Evolutionary conservation across 2,329 filamentous ascomycete genomes (phyloP), one percentile per base, ranked within the genome.

Genomic region (Aspergillus neotritici): DNA sequence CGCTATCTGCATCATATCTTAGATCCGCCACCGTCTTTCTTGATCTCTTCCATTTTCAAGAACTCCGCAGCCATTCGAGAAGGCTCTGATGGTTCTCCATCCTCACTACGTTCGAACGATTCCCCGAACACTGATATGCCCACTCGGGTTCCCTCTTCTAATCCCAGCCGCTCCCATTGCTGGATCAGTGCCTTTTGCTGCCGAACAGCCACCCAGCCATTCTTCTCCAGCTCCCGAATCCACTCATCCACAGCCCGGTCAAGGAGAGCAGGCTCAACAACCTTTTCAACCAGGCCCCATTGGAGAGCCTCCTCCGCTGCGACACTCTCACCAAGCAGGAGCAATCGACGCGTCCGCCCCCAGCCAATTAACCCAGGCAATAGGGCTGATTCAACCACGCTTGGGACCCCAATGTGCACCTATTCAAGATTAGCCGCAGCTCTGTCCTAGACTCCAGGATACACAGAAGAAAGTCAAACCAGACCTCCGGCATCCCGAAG

Each of bases 401-500:
- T 63, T 3, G 66, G 66, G 4, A 69, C 61, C 0, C 65, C 66
- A 11, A 69, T 53, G 28, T 48, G 52, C 3, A 53, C 51, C 52
- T 55, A 12, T 40, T n/a, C 34, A 31, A 29, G 7, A 34, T 29
- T 28, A 16, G 36, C 16, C n/a, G 37, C 11, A 28, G 14, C 14
- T 13, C 3, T 21, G 7, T 21, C 17, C 4, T 5, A 21, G 3
- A 21, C 4, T 6, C 5, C 7, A 21, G 10, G n/a, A 29, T 3
- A 38, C 29, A n/a, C 4, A 16, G 13, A 28, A 17, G 11, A 31
- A 15, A 16, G 25, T 41, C 12, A 17, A 34, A 32, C 13, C 49
- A 29, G 10, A 68, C 64, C 49, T 69, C 66, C 1, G 67, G 66
- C 66, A 69, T 69, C 1, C 59, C 65, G 47, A 69, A 66, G 3